These are phyloP conservation scores for Xylariaceae sp. DNA, from an alignment of 2,329 filamentous ascomycete genomes.

Conservation along the genomic window DNA sequence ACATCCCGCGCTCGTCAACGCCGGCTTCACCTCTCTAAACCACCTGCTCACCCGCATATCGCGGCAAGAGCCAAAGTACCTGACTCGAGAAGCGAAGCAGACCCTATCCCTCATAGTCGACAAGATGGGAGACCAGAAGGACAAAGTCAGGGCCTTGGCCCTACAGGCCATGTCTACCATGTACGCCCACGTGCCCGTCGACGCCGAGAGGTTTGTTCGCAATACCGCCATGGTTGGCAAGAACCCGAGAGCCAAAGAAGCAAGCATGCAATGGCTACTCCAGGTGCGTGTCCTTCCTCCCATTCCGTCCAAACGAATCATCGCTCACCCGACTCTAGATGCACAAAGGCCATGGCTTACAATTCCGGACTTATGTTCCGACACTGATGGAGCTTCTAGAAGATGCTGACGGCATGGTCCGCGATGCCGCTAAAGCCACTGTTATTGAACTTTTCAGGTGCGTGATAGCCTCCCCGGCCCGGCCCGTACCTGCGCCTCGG, in stretches of 20 bases:
- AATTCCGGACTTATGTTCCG: constrained; percentile 78
- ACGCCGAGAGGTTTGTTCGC: constrained; percentile 75
- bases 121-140: constrained; percentile 80
- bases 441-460: constrained; percentile 84
- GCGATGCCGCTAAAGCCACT: constrained; percentile 75
- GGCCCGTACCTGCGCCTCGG: neutral
- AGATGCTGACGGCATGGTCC: constrained; percentile 81
- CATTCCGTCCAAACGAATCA: constrained; percentile 14
- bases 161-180: constrained; percentile 72
- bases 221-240: constrained; percentile 73
- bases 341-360: constrained; percentile 71
- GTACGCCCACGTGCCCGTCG: constrained; percentile 60
- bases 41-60: constrained; percentile 82
- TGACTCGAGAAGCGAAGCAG: constrained; percentile 63
- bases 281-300: constrained; percentile 47
- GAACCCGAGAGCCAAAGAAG: constrained; percentile 79
- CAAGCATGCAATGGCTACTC: constrained; percentile 77
- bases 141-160: constrained; percentile 72
- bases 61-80: constrained; percentile 72
- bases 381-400: constrained; percentile 80
- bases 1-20: constrained; percentile 70
- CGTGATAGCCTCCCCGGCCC: constrained; percentile 18
- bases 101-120: constrained; percentile 74
- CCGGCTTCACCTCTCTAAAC: constrained; percentile 80
- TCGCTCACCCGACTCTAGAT: constrained; percentile 41